Evolutionary conservation across 352 stramenopile species (phyloP).

Genomic region (Phytophthora chlamydospora): DNA sequence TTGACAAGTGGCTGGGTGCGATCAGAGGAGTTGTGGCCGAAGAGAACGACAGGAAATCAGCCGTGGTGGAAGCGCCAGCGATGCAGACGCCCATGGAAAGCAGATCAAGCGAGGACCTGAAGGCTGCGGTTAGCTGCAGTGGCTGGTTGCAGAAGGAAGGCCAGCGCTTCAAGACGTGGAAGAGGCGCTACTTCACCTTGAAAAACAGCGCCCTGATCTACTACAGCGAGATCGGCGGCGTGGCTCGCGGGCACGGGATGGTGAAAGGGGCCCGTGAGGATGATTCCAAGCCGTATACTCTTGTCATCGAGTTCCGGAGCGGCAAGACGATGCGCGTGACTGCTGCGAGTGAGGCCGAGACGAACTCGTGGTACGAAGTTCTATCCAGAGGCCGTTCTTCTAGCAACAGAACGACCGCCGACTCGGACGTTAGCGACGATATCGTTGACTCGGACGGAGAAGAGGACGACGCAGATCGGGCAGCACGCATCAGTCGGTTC

Average conservation of each 20-base stretch:
- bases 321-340: slow-evolving; percentile 46
- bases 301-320: slow-evolving; percentile 49
- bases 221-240: slow-evolving; percentile 64
- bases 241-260: slow-evolving; percentile 63
- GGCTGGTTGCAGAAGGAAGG: slow-evolving; percentile 85
- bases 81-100: slow-evolving; percentile 17
- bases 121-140: slow-evolving; percentile 39
- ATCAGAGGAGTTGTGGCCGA: slow-evolving; percentile 39
- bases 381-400: slow-evolving; percentile 34
- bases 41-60: slow-evolving; percentile 11
- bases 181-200: slow-evolving; percentile 74
- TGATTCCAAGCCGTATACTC: slow-evolving; percentile 52
- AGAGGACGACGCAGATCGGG: slow-evolving; percentile 23
- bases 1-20: slow-evolving; percentile 60
- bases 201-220: slow-evolving; percentile 78
- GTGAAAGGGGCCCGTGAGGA: slow-evolving; percentile 54
- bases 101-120: slow-evolving; percentile 29
- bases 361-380: slow-evolving; percentile 52
- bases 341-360: slow-evolving; percentile 37
- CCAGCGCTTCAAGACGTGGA: slow-evolving; percentile 80
- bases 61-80: slow-evolving; percentile 10
- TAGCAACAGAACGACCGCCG: slow-evolving; percentile 21
- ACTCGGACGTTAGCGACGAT: slow-evolving; percentile 33
- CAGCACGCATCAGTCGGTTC: slow-evolving; percentile 39
- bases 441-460: slow-evolving; percentile 26